Conservation (phyloP, 176 grass and related monocot genomes). For the Carex littledalei region DNA sequence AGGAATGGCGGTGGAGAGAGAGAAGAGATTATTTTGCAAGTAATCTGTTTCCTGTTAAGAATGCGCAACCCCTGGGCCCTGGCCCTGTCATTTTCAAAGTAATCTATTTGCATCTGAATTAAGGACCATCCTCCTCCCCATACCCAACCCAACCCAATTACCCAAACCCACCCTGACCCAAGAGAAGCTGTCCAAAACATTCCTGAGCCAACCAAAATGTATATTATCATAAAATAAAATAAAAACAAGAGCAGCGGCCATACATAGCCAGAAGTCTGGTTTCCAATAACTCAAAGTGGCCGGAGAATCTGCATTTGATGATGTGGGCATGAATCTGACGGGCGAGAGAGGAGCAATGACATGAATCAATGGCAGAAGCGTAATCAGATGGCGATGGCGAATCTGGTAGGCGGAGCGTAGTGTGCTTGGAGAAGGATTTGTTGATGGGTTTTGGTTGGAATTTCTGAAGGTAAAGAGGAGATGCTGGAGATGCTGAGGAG, state of each 20-base stretch:
- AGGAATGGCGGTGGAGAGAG: too few relatives aligned
- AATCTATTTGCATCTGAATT: too few relatives aligned
- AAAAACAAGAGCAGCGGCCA: neutral
- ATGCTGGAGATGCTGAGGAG: neutral
- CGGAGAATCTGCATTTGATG: constrained; percentile 18
- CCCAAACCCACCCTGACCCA: too few relatives aligned
- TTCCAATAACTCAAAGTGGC: constrained; percentile 23
- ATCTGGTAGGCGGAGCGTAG: neutral
- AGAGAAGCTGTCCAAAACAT: too few relatives aligned
- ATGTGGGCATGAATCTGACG: constrained; percentile 22
- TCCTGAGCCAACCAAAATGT: too few relatives aligned
- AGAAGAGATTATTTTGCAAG: too few relatives aligned
- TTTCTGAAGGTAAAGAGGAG: neutral
- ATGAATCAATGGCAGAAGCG: constrained; percentile 11
- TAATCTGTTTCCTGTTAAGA: too few relatives aligned
- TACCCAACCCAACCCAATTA: too few relatives aligned
- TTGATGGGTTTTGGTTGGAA: neutral
- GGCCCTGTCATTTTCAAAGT: too few relatives aligned
- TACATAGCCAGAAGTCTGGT: constrained; percentile 14
- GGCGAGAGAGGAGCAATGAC: neutral
- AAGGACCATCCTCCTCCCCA: too few relatives aligned
- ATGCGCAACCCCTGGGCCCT: too few relatives aligned
- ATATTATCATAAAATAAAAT: too few relatives aligned
- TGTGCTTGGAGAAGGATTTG: neutral
- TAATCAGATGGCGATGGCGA: neutral